These are phyloP conservation scores for Pyrenophora tritici-repentis DNA, from an alignment of 2,329 filamentous ascomycete species.

Conservation along the genomic window DNA sequence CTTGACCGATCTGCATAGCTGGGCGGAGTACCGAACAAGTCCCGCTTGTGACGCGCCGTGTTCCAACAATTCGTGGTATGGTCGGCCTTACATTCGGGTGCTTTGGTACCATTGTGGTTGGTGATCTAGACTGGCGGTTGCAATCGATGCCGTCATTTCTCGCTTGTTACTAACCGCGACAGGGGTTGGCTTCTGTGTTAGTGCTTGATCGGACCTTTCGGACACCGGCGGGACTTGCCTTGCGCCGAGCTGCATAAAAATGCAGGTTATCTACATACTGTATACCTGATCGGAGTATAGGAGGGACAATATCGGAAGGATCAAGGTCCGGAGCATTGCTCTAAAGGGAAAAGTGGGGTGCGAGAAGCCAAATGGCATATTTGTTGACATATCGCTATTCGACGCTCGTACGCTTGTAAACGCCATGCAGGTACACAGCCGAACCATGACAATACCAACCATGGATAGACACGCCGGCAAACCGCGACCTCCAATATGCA, in stretches of 20 bases:
- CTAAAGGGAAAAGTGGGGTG: no score
- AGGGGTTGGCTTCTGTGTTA: conserved; percentile 1
- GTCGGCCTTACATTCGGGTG: conserved; percentile 1
- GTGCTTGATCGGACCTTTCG: conserved; percentile 2
- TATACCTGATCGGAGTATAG: background rate
- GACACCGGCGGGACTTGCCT: conserved; percentile 2
- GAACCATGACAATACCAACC: background rate
- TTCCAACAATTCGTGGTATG: no score
- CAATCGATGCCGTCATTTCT: conserved; percentile 39
- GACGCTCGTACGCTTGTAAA: background rate
- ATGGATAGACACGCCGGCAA: background rate
- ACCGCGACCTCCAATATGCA: conserved; percentile 4
- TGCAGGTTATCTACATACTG: background rate
- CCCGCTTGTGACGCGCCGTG: background rate
- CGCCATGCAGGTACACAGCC: conserved; percentile 7
- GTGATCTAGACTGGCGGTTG: conserved; percentile 25
- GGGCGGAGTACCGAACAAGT: background rate
- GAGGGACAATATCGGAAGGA: background rate
- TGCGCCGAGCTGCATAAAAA: background rate
- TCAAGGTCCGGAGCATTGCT: no score
- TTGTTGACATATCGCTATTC: background rate
- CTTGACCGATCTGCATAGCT: no score
- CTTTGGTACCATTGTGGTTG: conserved; percentile 19
- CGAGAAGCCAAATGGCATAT: background rate
- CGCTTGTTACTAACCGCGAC: conserved; percentile 5